Evolutionary conservation across 2,329 filamentous ascomycete species (phyloP), one percentile per base, ranked within the genome.

Genomic region (Diaporthe citri): DNA sequence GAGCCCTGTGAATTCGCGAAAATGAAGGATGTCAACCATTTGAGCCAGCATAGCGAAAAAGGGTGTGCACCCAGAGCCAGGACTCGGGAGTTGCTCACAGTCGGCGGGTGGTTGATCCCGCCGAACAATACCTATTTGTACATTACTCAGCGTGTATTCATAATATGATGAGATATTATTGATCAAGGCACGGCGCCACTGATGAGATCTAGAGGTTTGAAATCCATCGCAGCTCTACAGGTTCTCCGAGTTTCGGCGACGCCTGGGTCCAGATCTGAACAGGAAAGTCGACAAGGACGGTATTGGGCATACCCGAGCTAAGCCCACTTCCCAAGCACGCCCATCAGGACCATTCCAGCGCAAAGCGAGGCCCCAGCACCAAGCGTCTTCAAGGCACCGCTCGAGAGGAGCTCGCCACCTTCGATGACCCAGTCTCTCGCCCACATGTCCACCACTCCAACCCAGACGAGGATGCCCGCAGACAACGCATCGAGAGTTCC

Each of bases 371-470:
- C 52, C 46, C 90, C 82, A 0, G 88, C 92, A 12, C 89, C 81
- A 0, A 81, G 48, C 0, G 90, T 90, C 74, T 86, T 88, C 0
- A 86, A 39, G 1, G 87, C 51, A 0, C 87, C 82, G 0, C 91
- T 88, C 41, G 89, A 83, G 22, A 88, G 82, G 81, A 94, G 82
- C 79, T 93, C 90, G 78, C 25, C 88, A 1, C 86, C 86, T 41
- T 69, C 64, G 79, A 90, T 84, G 78, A 93, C 88, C 94, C 94
- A 96, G 80, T 96, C 94, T 55, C 89, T 86, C 3, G 92, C 92
- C 90, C 92, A 92, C 93, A 96, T 95, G 84, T 95, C 93, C 0
- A 95, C 93, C 1, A 95, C 83, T 2, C 93, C 93, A 2, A 95
- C 93, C 93, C 94, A 96, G n/a, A 93, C 85, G 43, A 96, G 86